Evolutionary conservation across 75 land plant genomes (phyloP), one percentile per base, ranked within the genome.

Genomic region (Picea sitchensis): DNA sequence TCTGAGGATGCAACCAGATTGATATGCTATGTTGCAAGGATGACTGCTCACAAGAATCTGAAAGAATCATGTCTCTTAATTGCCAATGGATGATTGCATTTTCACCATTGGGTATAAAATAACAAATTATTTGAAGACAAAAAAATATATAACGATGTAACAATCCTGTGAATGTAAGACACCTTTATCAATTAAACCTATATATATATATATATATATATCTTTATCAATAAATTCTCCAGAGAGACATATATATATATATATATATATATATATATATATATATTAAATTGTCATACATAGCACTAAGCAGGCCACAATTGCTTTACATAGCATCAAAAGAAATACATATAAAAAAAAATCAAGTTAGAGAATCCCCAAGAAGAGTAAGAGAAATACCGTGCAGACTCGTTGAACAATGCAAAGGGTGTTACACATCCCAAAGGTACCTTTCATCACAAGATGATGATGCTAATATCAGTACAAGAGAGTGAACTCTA

Each of bases 391-490:
- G 61, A 72, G 41, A 73, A 77, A 73, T 86, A 93, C 98, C 90
- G 71, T 81, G 96, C 94, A 78, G 96, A 88, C 38, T 91, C 90
- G 82, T 95, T 95, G 61, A 93, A 78, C 57, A 95, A 77, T 30
- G 98, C 94, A 85, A 95, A 93, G 59, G 98, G 98, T 67, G 96
- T 95, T 17, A 95, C 96, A 84, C 90, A 89, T 58, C 96, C 96
- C 58, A 90, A 69, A 14, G 94, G 92, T 32, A 95, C 96, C 98
- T 95, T 51, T 51, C 56, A 51, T 51, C 56, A 51, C 12, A 51
- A 51, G 11, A 51, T 0, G 12, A 51, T 51, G 56, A 51, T 9
- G 2, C 56, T 9, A 51, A 51, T 9, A 51, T 51, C 56, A 51
- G 56, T 51, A 51, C 2, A 51, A 51, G 12, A 51, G 56, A 51